A percentile compares a stretch with the other conserved stretches of the same genome.
phyloP scores from a whole-genome alignment of 2,329 filamentous ascomycete genomes.

The Xylariaceae sp. region DNA sequence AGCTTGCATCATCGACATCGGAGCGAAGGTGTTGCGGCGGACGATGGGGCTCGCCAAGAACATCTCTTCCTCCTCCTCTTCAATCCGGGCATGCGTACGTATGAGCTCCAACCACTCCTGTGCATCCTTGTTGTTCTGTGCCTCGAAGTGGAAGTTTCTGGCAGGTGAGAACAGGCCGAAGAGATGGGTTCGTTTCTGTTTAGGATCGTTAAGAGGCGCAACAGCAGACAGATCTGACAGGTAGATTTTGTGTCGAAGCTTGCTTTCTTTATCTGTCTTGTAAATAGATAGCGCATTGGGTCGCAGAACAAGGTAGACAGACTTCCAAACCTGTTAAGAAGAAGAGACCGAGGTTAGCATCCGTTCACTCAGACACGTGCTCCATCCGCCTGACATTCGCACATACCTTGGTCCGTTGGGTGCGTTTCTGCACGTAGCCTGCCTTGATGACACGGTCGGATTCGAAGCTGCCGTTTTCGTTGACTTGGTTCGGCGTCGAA shows the following conservation, averaged over 20 bases:
- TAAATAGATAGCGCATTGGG: slow-evolving; percentile 89
- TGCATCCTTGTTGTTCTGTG: slow-evolving; percentile 65
- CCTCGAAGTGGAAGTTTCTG: slow-evolving; percentile 87
- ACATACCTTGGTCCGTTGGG: slow-evolving; percentile 83
- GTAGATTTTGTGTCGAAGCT: slow-evolving; percentile 80
- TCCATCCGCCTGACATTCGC: background rate
- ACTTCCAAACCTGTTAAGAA: slow-evolving; percentile 72
- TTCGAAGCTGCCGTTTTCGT: slow-evolving; percentile 91
- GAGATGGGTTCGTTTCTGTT: slow-evolving; percentile 77
- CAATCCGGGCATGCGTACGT: slow-evolving; percentile 71
- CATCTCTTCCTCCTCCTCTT: slow-evolving; percentile 84
- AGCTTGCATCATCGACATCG: slow-evolving; percentile 25
- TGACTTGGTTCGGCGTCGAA: slow-evolving; percentile 76
- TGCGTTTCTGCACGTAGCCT: slow-evolving; percentile 80
- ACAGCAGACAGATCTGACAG: slow-evolving; percentile 89
- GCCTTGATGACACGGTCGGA: slow-evolving; percentile 91
- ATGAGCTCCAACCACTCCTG: slow-evolving; percentile 83
- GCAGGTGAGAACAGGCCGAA: slow-evolving; percentile 91
- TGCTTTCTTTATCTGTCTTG: slow-evolving; percentile 84
- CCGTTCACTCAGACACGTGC: background rate
- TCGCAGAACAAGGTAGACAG: slow-evolving; percentile 80
- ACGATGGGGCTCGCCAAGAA: slow-evolving; percentile 62
- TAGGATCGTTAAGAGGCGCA: slow-evolving; percentile 80
- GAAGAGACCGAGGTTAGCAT: slow-evolving; percentile 20
- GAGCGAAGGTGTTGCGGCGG: slow-evolving; percentile 42